A percentile compares a stretch with the other conserved stretches of the same genome.
Conservation (phyloP, 805 yeast species). For the Saturnispora silvae region DNA sequence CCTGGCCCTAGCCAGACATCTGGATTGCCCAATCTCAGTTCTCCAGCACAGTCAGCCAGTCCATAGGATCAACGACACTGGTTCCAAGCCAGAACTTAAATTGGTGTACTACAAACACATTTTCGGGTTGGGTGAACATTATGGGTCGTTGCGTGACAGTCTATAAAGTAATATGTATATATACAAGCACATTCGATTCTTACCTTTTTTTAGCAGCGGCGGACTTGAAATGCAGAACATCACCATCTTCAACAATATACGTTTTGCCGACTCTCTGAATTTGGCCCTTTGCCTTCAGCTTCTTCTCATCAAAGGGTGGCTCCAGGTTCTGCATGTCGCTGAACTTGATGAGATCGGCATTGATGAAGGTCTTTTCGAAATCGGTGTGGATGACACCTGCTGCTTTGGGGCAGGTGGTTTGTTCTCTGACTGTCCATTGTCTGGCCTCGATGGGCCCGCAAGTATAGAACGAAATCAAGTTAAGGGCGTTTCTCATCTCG, state of each 20-base stretch:
- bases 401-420: constrained; percentile 95
- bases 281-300: constrained; percentile 83
- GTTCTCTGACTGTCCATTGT: constrained; percentile 93
- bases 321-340: constrained; percentile 58
- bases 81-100: constrained; percentile 42
- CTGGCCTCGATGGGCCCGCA: constrained; percentile 95
- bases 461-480: constrained; percentile 89
- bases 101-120: constrained; percentile 77
- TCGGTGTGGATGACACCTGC: constrained; percentile 98
- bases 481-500: constrained; percentile 77
- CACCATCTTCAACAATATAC: constrained; percentile 92
- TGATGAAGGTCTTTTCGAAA: constrained; percentile 86
- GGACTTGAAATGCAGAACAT: constrained; percentile 82
- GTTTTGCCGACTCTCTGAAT: constrained; percentile 87
- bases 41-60: constrained; percentile 69
- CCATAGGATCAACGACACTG: constrained; percentile 51
- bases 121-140: constrained; percentile 91
- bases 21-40: constrained; percentile 63
- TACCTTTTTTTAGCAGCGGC: constrained; percentile 38
- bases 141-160: constrained; percentile 62
- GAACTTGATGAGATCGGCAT: constrained; percentile 87
- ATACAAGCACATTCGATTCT: not conserved
- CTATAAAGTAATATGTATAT: too few species aligned
- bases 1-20: constrained; percentile 65
- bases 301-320: constrained; percentile 59